A percentile compares a stretch with the other conserved stretches of the same genome.
These are phyloP conservation scores for Tolypocladium sp. DNA, from an alignment of 2,329 filamentous ascomycete genomes.

Conservation along the genomic window DNA sequence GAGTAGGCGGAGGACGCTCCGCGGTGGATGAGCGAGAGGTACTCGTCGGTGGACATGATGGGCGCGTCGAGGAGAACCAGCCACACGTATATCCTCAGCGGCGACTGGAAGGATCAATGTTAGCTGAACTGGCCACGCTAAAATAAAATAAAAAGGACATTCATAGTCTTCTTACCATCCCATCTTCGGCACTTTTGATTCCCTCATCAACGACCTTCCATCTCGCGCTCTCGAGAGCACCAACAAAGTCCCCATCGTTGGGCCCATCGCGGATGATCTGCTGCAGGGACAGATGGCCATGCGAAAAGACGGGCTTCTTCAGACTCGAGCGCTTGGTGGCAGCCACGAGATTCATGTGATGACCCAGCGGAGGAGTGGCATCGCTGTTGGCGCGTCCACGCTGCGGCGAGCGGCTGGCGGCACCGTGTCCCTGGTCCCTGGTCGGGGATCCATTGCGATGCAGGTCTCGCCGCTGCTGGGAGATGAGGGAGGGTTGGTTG, in stretches of 20 bases:
- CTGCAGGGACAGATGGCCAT: slow-evolving; percentile 57
- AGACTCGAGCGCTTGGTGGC: slow-evolving; percentile 27
- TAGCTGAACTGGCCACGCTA: not conserved
- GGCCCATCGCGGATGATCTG: slow-evolving; percentile 74
- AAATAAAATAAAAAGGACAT: not conserved
- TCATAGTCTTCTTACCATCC: slow-evolving; percentile 52
- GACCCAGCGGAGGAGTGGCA: slow-evolving; percentile 35
- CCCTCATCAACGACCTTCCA: slow-evolving; percentile 68
- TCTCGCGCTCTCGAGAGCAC: slow-evolving; percentile 60
- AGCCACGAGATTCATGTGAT: slow-evolving; percentile 26
- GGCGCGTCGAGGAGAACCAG: slow-evolving; percentile 84
- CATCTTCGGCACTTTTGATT: slow-evolving; percentile 68
- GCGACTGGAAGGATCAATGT: slow-evolving; percentile 51
- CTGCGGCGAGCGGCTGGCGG: slow-evolving; percentile 33
- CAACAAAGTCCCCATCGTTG: slow-evolving; percentile 56
- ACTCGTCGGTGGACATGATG: slow-evolving; percentile 75
- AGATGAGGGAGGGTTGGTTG: slow-evolving; percentile 46
- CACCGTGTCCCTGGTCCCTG: slow-evolving; percentile 7
- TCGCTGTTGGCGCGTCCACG: slow-evolving; percentile 67
- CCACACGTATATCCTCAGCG: slow-evolving; percentile 92
- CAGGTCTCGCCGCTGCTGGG: slow-evolving; percentile 50
- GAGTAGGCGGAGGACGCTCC: slow-evolving; percentile 90
- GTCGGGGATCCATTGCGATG: slow-evolving; percentile 26
- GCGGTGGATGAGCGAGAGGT: slow-evolving; percentile 83
- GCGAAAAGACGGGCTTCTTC: slow-evolving; percentile 36